Conservation (phyloP, 257 asterid species). For the Pogostemon cablin region DNA sequence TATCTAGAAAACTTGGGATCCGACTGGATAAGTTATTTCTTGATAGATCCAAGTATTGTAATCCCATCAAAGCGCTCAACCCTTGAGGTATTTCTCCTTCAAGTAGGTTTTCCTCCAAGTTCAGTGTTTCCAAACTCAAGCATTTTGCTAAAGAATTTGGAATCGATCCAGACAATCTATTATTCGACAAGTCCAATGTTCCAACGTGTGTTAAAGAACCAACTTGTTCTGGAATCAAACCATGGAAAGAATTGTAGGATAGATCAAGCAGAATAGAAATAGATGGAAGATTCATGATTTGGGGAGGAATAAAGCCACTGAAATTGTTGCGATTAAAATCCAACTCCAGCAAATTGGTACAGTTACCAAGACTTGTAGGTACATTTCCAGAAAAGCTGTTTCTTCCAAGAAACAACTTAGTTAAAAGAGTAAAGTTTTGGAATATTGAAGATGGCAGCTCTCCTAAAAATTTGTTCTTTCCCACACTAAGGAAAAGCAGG, state of each 20-base stretch:
- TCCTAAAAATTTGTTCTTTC: slow-evolving; percentile 5
- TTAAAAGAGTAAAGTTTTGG: slow-evolving; percentile 25
- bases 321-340: slow-evolving; percentile 30
- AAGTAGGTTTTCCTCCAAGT: slow-evolving; percentile 25
- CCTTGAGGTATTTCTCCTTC: slow-evolving; percentile 37
- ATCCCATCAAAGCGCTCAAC: slow-evolving; percentile 37
- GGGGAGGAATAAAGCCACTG: slow-evolving; percentile 28
- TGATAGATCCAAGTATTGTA: slow-evolving; percentile 23
- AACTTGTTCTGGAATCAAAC: slow-evolving; percentile 30
- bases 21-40: slow-evolving; percentile 23
- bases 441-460: slow-evolving; percentile 24
- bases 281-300: slow-evolving; percentile 27
- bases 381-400: slow-evolving; percentile 32
- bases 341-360: slow-evolving; percentile 10
- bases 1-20: not conserved
- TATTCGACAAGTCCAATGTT: slow-evolving; percentile 30
- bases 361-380: slow-evolving; percentile 26
- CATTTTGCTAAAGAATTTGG: slow-evolving; percentile 31
- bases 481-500: not conserved
- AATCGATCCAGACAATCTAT: slow-evolving; percentile 34
- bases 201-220: slow-evolving; percentile 24
- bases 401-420: not conserved
- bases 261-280: slow-evolving; percentile 21
- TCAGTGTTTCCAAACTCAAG: slow-evolving; percentile 23
- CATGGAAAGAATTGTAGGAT: slow-evolving; percentile 22